Base-by-base conservation (phyloP, 768 basidiomycete species). In the Suillus subalutaceus region DNA sequence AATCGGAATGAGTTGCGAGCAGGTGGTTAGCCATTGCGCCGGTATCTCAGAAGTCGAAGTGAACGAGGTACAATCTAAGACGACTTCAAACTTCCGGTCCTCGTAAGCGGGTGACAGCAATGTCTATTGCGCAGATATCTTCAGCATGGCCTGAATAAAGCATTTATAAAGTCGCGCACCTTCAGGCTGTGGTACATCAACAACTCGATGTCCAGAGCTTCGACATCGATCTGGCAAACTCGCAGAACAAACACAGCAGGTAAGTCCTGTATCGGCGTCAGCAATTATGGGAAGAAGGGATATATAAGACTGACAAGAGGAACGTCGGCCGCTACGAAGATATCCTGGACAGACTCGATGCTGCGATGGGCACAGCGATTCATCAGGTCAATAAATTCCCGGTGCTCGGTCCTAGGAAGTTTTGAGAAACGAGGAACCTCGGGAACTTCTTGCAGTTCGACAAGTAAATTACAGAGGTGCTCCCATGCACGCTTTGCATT, bases 401-500 rank as follows among this genome's bases (percentile, higher is more conserved):
- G 79, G 74, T 93, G 91, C 12, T 87, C 81, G 0, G 73, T 68
- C 23, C 84, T 85, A 35, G 79, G 70, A 23, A 81, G 68, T 1
- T 71, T 71, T 0, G 91, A 88, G n/a, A 87, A 78, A 59, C 81
- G 82, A 1, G 93, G 91, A 8, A 87, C 84, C 66, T 90, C 89
- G 32, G 90, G 76, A 7, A 88, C 88, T 38, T 87, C 83, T 30
- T 90, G 90, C 38, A 93, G 84, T 68, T 95, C 93, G 16, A 94
- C 92, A 3, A 95, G 83, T 18, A 92, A 81, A 38, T 87, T 86
- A 71, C 93, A 94, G 37, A 95, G 81, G 18, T 84, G 84, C 70
- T 94, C 91, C 94, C 94, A 95, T 1, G 91, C 88, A n/a, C 86
- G 86, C 76, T 92, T 94, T 5, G 91, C 91, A 26, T 82, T 86